Evolutionary conservation across 331 rosid species (phyloP).

Genomic region (Dryas integrifolia): DNA sequence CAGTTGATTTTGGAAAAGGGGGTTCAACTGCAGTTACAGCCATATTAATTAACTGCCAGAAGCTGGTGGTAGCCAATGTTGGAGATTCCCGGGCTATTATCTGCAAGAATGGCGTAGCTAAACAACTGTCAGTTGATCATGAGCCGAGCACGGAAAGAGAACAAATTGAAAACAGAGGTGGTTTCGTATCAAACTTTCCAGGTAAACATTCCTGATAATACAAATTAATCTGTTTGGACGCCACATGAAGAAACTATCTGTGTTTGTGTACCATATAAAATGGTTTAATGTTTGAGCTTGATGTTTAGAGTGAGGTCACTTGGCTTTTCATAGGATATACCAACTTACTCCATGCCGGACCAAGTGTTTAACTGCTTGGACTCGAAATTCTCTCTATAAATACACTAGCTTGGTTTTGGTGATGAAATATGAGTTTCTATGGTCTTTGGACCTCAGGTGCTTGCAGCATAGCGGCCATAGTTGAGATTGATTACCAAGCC

Average conservation of each 20-base stretch:
- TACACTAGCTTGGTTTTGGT: neutral
- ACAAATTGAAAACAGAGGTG: conserved; percentile 72
- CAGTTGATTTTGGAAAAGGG: conserved; percentile 77
- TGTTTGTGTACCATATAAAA: neutral
- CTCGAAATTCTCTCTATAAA: neutral
- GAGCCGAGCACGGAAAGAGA: conserved; percentile 68
- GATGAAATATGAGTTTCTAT: neutral
- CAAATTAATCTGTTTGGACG: conserved; percentile 11
- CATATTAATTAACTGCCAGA: conserved; percentile 75
- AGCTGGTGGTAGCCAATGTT: conserved; percentile 78
- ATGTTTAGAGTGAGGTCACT: neutral
- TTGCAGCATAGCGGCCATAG: neutral
- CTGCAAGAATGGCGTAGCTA: conserved; percentile 62
- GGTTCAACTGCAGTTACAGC: conserved; percentile 99
- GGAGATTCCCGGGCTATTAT: conserved; percentile 96
- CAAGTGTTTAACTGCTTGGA: too few species aligned
- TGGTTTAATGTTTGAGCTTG: neutral
- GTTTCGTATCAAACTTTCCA: conserved; percentile 92
- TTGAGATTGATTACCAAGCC: neutral
- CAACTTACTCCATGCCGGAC: neutral
- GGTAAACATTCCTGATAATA: conserved; percentile 38
- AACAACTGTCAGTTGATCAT: conserved; percentile 79
- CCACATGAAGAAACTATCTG: neutral
- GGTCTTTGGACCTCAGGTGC: neutral
- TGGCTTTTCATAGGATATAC: neutral